Percentiles rank a stretch among this genome's conserved stretches.
These are phyloP conservation scores for Primulina tabacum DNA, from an alignment of 257 asterid genomes.

Conservation along the genomic window DNA sequence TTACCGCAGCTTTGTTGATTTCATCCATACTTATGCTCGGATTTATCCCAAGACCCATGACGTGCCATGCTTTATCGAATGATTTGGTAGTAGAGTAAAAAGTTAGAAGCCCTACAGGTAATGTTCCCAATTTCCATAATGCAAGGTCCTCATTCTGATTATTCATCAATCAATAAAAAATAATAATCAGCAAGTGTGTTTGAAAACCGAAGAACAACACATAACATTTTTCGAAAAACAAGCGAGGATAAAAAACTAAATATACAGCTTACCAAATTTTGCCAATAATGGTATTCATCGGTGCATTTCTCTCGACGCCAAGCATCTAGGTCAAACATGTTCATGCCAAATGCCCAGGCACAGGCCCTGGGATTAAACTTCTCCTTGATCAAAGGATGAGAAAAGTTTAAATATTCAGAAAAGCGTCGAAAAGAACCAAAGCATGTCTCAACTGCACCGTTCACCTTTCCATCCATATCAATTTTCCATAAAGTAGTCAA, in stretches of 20 bases:
- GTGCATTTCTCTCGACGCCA: slow-evolving; percentile 84
- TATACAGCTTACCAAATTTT: slow-evolving; percentile 55
- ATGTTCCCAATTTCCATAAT: slow-evolving; percentile 77
- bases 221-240: neutral
- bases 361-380: slow-evolving; percentile 81
- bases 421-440: slow-evolving; percentile 85
- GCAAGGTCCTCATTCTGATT: slow-evolving; percentile 77
- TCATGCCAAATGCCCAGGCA: slow-evolving; percentile 99
- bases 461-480: slow-evolving; percentile 88
- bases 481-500: slow-evolving; percentile 82
- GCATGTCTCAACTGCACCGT: slow-evolving; percentile 87
- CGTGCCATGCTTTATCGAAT: slow-evolving; percentile 94
- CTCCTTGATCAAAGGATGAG: slow-evolving; percentile 73
- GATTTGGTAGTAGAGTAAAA: slow-evolving; percentile 77
- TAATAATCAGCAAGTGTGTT: neutral
- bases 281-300: slow-evolving; percentile 86
- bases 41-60: slow-evolving; percentile 81
- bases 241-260: neutral
- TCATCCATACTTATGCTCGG: slow-evolving; percentile 96
- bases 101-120: slow-evolving; percentile 83
- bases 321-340: slow-evolving; percentile 86
- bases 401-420: slow-evolving; percentile 79
- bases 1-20: slow-evolving; percentile 83
- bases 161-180: slow-evolving; percentile 16
- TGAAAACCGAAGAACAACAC: slow-evolving; percentile 3